Evolutionary conservation across 2,329 filamentous ascomycete species (phyloP), one percentile per base, ranked within the genome.

Genomic region (Hymenoscyphus infarciens): DNA sequence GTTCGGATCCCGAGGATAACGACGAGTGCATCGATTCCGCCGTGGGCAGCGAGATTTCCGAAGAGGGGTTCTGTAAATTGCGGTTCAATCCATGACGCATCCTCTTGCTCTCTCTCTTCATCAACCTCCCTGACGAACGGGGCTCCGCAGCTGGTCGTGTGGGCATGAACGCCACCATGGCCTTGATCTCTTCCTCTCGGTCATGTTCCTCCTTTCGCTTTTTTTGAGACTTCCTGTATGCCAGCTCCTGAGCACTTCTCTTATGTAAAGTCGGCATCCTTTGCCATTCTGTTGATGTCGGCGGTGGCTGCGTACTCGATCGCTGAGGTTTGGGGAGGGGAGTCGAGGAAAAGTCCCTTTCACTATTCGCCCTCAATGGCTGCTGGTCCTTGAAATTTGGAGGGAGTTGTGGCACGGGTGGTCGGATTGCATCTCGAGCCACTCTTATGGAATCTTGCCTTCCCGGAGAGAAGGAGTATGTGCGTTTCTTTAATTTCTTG

Each of bases 131-230:
- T 55, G 85, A 79, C 60, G 83, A 83, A 74, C 82, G 84, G 35
- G 81, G 79, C 64, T 87, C 83, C 56, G 83, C 82, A 11, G 82
- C 82, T 5, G 87, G 81, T 59, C 90, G 84, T 60, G 80, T 82
- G 5, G 90, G 87, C 68, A 88, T 83, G 64, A 83, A 83, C 49
- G 86, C 84, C 72, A 86, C 90, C 89, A 97, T 91, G 60, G 91
- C 87, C 73, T 88, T 90, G 72, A 97, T 92, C 76, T 97, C 92
- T 66, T 91, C 91, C 76, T 97, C 93, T 62, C 94, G 84, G 63
- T 89, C 82, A 73, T 86, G 85, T 66, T 96, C 90, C 66, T 89
- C 83, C 69, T 88, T 87, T 71, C 88, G 87, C 70, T 88, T 85
- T 77, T 91, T 96, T 79, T 86, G 92, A 49, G 89, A 89, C 72